A percentile compares a stretch with the other conserved stretches of the same genome.
Conservation (phyloP, 352 stramenopile species). For the Globisporangium acanthophoron region DNA sequence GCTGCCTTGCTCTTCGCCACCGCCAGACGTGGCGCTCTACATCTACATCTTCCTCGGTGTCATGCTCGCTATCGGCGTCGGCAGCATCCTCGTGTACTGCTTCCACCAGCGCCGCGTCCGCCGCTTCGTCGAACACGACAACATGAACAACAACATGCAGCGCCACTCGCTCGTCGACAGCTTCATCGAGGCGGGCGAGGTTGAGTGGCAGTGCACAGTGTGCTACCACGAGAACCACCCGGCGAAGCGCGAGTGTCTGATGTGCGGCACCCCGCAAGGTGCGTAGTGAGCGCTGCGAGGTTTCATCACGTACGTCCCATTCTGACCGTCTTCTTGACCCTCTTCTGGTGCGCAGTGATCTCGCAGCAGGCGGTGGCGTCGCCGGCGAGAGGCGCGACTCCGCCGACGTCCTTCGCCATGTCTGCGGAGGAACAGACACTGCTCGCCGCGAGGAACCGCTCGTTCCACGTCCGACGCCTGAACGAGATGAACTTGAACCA, state of each 20-base stretch:
- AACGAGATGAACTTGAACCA: constrained; percentile 83
- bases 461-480: constrained; percentile 71
- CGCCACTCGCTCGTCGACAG: constrained; percentile 78
- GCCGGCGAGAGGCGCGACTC: constrained; percentile 16
- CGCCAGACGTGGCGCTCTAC: constrained; percentile 44
- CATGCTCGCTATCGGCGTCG: constrained; percentile 35
- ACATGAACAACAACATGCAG: constrained; percentile 86
- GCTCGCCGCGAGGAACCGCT: constrained; percentile 56
- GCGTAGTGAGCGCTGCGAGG: background rate
- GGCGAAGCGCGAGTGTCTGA: constrained; percentile 73
- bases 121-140: constrained; percentile 59
- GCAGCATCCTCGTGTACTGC: constrained; percentile 53
- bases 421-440: constrained; percentile 26
- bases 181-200: constrained; percentile 59
- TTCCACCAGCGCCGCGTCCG: constrained; percentile 55
- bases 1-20: too few relatives aligned
- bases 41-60: constrained; percentile 72
- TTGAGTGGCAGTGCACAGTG: constrained; percentile 78
- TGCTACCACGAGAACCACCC: constrained; percentile 86
- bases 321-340: background rate
- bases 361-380: constrained; percentile 47
- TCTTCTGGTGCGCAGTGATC: constrained; percentile 36
- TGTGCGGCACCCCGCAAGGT: constrained; percentile 79
- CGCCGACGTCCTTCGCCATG: constrained; percentile 23
- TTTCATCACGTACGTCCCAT: too few relatives aligned